Base-by-base conservation (phyloP, 2,329 filamentous ascomycete species). In the Hymenoscyphus scutula region DNA sequence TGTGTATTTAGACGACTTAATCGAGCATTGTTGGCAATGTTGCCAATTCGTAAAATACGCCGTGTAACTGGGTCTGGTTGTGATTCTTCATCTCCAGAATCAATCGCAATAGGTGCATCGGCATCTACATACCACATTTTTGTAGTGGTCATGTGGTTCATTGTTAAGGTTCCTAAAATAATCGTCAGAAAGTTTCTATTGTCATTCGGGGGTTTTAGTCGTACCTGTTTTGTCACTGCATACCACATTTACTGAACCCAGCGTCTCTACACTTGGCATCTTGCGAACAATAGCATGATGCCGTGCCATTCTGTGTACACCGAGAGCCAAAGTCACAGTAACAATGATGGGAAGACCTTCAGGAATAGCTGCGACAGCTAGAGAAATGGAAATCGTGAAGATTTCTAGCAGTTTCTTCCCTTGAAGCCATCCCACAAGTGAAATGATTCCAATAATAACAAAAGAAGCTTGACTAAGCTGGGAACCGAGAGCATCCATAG, bases 161-260 rank as follows among this genome's bases (percentile, higher is more conserved):
- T 92, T 0, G 95, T 99, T 64, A 99, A 79, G 1, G 95, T 99
- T 34, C 94, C 88, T 88, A 56, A 13, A 19, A 19, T n/a, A 10
- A 30, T 56, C 10, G n/a, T 54, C 73, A 65, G 76, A 66, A n/a
- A 59, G 55, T 59, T 67, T 32, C 32, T 23, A 23, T 58, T 19
- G 5, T 6, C 48, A 55, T 30, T 38, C 55, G n/a, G 34, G 53
- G 17, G 11, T 53, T 17, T 51, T 11, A 53, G 15, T 65, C 75
- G 70, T 77, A 86, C 86, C 92, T 53, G 95, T 99, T 79, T 99
- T 99, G 80, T 99, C 95, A 69, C 92, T 97, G 79, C 96, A 99
- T 6, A 99, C 92, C n/a, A 99, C 93, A 72, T 98, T 99, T 63
- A 99, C 95, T n/a, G 93, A 97, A 8, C 96, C 96, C 5, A 99